Evolutionary conservation across 768 basidiomycete genomes (phyloP), one percentile per base, ranked within the genome.

Genomic region (Pleurotus ostreatus): DNA sequence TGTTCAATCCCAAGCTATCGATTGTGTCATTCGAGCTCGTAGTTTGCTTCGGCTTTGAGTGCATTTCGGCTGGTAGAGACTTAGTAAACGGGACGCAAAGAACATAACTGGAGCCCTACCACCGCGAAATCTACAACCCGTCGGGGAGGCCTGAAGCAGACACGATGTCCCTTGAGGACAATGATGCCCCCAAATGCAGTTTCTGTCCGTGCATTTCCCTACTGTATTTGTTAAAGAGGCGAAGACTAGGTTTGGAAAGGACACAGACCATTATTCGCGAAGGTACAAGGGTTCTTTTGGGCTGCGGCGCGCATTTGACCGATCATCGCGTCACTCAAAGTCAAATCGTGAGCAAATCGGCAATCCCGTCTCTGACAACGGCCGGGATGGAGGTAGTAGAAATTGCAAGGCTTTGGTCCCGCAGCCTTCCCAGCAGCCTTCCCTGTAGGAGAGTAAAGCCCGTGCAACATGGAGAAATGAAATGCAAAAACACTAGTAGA

Each of bases 231-330:
- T 5, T 23, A 37, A 38, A 9, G 34, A 20, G 5, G 22, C 4
- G 9, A 8, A 22, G 6, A 22, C 11, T 23, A 13, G 5, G 18
- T 11, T 37, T 39, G 15, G n/a, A 2, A 18, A 30, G 39, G 16
- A 20, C 41, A 41, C 68, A 37, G 4, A 74, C 75, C 71, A 49
- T 70, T 69, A 53, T 78, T 78, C 20, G 68, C 46, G 20, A 66
- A 45, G 20, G 68, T 66, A 63, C 76, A 78, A 4, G 76, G 76
- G 1, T 68, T 65, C 60, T 71, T 77, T 61, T 69, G 76, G 4
- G 77, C 75, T 26, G 72, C 70, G 47, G 66, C 67, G n/a, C 66
- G 63, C 23, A 78, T 60, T 53, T 70, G 66, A 44, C 63, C 55
- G 49, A 71, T 70, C 55, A 77, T 55, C 13, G 72, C 66, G 2